phyloP scores from a whole-genome alignment of 2,329 filamentous ascomycete species.

The Sarocladium brachiariae region DNA sequence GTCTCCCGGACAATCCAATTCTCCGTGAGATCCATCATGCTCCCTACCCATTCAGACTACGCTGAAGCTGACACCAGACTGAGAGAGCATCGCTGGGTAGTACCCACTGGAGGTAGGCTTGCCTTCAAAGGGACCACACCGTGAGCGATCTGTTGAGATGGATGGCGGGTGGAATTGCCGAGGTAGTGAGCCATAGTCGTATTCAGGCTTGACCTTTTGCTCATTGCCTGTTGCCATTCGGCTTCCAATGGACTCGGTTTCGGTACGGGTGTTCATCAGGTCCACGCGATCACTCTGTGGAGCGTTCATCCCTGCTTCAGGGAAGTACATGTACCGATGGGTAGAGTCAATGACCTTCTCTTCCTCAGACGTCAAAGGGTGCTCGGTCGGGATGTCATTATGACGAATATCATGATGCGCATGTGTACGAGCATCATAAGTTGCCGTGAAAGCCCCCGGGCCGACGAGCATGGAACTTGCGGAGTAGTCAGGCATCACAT shows the following conservation, averaged over 20 bases:
- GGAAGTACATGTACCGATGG: constrained; percentile 51
- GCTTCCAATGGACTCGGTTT: constrained; percentile 26
- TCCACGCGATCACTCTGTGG: constrained; percentile 41
- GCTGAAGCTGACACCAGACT: constrained; percentile 40
- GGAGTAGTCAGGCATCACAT: not conserved
- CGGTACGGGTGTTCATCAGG: constrained; percentile 36
- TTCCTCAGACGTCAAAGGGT: constrained; percentile 45
- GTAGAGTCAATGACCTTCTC: constrained; percentile 40
- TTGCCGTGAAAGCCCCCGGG: not conserved
- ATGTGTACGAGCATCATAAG: not conserved
- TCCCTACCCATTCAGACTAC: not conserved
- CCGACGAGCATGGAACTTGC: not conserved
- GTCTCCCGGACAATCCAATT: too few relatives aligned
- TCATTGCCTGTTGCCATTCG: constrained; percentile 23
- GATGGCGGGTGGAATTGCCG: constrained; percentile 33
- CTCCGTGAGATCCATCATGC: too few relatives aligned
- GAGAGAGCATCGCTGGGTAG: constrained; percentile 44
- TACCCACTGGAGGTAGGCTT: constrained; percentile 45
- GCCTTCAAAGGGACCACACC: constrained; percentile 45
- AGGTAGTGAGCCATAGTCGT: constrained; percentile 37
- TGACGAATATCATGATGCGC: constrained; percentile 38
- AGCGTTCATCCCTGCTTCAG: constrained; percentile 41
- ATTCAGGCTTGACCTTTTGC: constrained; percentile 43
- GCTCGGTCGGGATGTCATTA: constrained; percentile 43
- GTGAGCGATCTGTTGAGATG: constrained; percentile 29